A percentile compares a stretch with the other conserved stretches of the same genome.
Evolutionary conservation across 2,329 filamentous ascomycete species (phyloP).

Genomic region (Mollisia scopiformis): DNA sequence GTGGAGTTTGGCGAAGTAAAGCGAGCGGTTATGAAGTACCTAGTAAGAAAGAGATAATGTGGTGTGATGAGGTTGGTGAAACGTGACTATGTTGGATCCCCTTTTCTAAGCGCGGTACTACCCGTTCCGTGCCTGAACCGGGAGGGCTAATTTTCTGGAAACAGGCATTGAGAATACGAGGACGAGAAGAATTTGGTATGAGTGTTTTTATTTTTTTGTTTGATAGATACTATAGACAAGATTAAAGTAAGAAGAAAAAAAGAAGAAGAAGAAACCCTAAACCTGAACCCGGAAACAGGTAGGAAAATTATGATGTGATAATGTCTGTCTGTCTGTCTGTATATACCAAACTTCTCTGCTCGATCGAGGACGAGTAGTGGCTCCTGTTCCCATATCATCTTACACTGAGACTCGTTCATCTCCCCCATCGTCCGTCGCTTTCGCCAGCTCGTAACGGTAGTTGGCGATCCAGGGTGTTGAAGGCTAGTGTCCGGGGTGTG

Average conservation of each 20-base stretch:
- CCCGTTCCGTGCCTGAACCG: background rate
- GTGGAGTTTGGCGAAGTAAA: too few species aligned
- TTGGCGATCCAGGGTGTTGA: constrained; percentile 63
- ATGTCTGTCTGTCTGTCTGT: too few species aligned
- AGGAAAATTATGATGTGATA: background rate
- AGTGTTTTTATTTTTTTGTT: background rate
- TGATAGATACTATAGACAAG: background rate
- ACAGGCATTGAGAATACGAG: too few species aligned
- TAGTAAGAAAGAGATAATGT: background rate
- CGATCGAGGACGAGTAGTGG: too few species aligned
- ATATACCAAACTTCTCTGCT: too few species aligned
- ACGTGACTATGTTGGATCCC: background rate
- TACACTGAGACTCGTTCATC: too few species aligned
- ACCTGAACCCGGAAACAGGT: background rate
- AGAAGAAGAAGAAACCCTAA: background rate
- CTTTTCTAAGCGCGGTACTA: background rate
- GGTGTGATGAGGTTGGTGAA: background rate
- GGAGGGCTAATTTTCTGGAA: too few species aligned
- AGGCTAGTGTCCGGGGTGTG: constrained; percentile 69
- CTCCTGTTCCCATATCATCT: too few species aligned
- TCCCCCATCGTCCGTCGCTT: background rate
- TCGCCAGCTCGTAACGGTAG: constrained; percentile 49
- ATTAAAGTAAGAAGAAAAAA: background rate
- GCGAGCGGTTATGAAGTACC: background rate
- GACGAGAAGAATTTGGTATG: background rate